Percentiles rank a stretch among this genome's conserved stretches.
Conservation (phyloP, 2,329 filamentous ascomycete species). For the Paracoccidioides lutzii region DNA sequence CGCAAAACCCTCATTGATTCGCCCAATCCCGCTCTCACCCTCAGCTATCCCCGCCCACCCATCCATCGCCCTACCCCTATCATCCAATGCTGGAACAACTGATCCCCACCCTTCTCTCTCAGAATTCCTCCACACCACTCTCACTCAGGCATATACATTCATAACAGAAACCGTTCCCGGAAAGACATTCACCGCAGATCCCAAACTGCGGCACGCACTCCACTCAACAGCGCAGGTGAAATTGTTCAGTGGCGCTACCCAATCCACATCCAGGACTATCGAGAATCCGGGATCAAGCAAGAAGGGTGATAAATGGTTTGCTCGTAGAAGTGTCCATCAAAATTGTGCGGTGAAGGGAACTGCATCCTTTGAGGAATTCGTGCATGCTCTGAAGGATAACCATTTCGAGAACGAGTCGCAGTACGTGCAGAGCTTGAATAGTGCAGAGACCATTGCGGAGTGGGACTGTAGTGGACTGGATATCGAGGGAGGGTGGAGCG, state of each 20-base stretch:
- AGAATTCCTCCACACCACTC: conserved; percentile 14
- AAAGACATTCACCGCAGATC: conserved; percentile 15
- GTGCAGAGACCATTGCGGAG: conserved; percentile 19
- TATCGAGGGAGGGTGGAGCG: conserved; percentile 13
- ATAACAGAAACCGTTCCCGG: conserved; percentile 17
- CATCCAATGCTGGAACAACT: not conserved
- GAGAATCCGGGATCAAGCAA: not conserved
- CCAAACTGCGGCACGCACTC: conserved; percentile 17
- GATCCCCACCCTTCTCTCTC: conserved; percentile 12
- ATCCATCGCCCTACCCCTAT: conserved; percentile 10
- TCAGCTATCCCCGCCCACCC: conserved; percentile 20
- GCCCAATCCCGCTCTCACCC: conserved; percentile 16
- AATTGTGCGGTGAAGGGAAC: conserved; percentile 19
- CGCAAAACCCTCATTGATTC: not conserved
- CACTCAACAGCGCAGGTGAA: conserved; percentile 21
- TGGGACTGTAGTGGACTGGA: conserved; percentile 14
- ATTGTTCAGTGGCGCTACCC: conserved; percentile 12
- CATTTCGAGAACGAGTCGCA: conserved; percentile 30
- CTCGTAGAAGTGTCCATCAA: conserved; percentile 27
- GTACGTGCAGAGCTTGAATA: conserved; percentile 27
- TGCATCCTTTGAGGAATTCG: conserved; percentile 28
- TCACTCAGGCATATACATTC: conserved; percentile 20
- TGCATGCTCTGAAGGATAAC: conserved; percentile 23
- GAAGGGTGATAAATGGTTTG: conserved; percentile 28
- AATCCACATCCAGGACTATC: not conserved